Evolutionary conservation across 192 early-diverging fungal species (phyloP).

Genomic region (Dimargaris cristalligena): DNA sequence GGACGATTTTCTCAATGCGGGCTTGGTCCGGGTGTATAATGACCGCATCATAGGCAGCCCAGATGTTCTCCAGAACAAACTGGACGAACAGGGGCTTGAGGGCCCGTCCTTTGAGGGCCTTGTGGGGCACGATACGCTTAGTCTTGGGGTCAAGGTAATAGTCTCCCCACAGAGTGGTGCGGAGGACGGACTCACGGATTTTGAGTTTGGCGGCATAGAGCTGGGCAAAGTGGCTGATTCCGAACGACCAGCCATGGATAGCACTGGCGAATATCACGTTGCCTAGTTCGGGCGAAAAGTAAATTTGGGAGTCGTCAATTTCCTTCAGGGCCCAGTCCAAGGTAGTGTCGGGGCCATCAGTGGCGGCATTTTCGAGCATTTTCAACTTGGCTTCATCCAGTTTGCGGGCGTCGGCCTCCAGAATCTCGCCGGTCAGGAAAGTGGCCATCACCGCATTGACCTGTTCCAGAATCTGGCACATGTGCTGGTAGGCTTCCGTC

Average conservation of each 20-base stretch:
- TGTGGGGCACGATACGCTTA: constrained; percentile 73
- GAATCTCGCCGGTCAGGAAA: constrained; percentile 75
- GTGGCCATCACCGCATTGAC: constrained; percentile 92
- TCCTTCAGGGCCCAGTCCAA: constrained; percentile 75
- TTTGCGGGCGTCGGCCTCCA: constrained; percentile 53
- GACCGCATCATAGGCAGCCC: constrained; percentile 80
- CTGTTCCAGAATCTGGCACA: constrained; percentile 91
- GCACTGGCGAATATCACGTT: constrained; percentile 96
- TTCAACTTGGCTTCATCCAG: constrained; percentile 47
- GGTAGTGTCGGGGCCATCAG: constrained; percentile 18
- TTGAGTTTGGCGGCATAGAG: constrained; percentile 81
- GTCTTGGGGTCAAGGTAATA: constrained; percentile 94
- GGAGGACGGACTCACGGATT: constrained; percentile 57
- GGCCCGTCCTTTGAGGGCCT: constrained; percentile 60
- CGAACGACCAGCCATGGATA: constrained; percentile 97
- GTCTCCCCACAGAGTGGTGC: constrained; percentile 89
- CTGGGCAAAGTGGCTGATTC: constrained; percentile 78
- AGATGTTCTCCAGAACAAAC: constrained; percentile 83
- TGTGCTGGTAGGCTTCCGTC: constrained; percentile 76
- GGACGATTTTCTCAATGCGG: constrained; percentile 85
- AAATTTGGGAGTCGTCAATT: constrained; percentile 83
- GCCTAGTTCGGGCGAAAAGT: constrained; percentile 86
- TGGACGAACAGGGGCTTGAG: constrained; percentile 97
- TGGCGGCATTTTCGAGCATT: constrained; percentile 27
- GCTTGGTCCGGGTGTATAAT: constrained; percentile 51